Evolutionary conservation across 164 flowering plant genomes (phyloP), one percentile per base, ranked within the genome.

Genomic region (Tetracentron sinense): DNA sequence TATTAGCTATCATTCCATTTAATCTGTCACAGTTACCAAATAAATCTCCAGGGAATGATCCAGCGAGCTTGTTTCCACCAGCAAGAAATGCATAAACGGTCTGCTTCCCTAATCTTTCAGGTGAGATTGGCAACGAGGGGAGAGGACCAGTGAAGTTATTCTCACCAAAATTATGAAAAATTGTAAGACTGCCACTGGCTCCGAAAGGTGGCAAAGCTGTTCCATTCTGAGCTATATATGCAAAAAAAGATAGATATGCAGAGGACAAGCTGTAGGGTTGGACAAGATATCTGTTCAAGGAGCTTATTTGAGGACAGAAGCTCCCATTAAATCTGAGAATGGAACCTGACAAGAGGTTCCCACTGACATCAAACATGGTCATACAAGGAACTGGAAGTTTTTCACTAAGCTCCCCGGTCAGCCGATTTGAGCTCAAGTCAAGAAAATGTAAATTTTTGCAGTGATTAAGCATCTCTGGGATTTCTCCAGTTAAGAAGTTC

Each of bases 291-390:
- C 63, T 63, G 21, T 56, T 60, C 7, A 27, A 44, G 35, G 77
- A 44, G 42, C 78, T 58, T 55, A 57, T 51, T 20, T 26, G 55
- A n/a, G 75, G 54, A 66, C 97, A 89, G 11, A 48, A 28, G 42
- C 49, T 63, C 33, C 71, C 29, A 30, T 19, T 28, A 64, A 84
- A 92, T 54, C 46, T 62, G 10, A 90, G 96, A 27, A 92, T 83
- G 20, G 78, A 56, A 19, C 98, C 98, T 0, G 83, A 77, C 38
- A 92, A 69, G 35, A 23, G 33, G 58, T 92, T 92, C 30, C 75
- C 74, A 48, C 97, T 83, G 47, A 79, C 85, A 78, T 92, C 89
- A 66, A 92, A 88, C 56, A 86, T 50, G 20, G 68, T 67, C 93
- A 90, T 83, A 61, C 95, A 84, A 47, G 87, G 81, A 68, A 86